These are phyloP conservation scores for Prunus salicina DNA, from an alignment of 306 rosid species.

Conservation along the genomic window DNA sequence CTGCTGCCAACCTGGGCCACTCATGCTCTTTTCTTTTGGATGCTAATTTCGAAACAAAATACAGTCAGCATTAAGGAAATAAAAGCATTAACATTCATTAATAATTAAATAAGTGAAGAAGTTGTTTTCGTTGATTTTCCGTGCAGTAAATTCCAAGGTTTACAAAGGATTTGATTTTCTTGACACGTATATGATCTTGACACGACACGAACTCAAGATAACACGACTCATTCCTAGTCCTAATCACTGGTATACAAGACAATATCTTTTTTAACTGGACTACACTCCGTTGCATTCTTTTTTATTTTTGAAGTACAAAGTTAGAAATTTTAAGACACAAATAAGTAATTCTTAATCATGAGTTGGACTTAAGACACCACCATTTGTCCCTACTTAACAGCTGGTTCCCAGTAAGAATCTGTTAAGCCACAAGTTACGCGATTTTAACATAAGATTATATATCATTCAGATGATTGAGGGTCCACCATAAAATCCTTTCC, in stretches of 20 bases:
- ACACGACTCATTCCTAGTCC: no score
- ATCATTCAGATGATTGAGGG: constrained; percentile 19
- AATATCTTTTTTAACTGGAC: no score
- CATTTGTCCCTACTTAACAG: constrained; percentile 52
- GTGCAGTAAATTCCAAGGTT: background rate
- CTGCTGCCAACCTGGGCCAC: constrained; percentile 41
- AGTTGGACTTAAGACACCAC: constrained; percentile 33
- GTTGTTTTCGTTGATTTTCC: background rate
- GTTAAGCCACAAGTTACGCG: constrained; percentile 46
- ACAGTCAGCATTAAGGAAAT: background rate
- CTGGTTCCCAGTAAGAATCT: constrained; percentile 48
- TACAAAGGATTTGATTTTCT: no score
- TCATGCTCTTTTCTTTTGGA: constrained; percentile 16
- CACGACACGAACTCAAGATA: no score
- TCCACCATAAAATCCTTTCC: constrained; percentile 31
- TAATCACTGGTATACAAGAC: no score
- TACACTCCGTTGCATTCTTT: background rate
- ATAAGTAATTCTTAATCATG: constrained; percentile 22
- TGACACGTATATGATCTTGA: no score
- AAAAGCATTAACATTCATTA: background rate
- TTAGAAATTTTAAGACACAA: background rate
- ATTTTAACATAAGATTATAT: constrained; percentile 30
- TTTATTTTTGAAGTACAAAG: background rate
- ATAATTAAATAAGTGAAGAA: background rate
- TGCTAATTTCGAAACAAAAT: background rate